Evolutionary conservation across 1,284 basidiomycete species (phyloP).

Genomic region (Vanrija sp.): DNA sequence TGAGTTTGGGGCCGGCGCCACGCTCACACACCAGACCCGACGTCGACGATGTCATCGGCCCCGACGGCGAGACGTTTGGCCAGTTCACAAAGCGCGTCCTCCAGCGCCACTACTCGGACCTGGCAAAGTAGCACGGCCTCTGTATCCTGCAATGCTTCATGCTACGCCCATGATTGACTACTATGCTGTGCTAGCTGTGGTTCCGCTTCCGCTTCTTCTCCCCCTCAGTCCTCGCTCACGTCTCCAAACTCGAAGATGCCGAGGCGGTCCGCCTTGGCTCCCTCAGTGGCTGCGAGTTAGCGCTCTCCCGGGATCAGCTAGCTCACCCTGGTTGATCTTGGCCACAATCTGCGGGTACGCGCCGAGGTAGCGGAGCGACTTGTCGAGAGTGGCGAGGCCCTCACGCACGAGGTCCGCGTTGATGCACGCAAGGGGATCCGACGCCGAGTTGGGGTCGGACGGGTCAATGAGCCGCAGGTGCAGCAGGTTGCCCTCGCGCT

Average conservation of each 20-base stretch:
- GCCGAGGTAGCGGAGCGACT: conserved; percentile 66
- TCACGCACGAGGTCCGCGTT: conserved; percentile 70
- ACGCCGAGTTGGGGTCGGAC: conserved; percentile 61
- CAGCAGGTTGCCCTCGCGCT: conserved; percentile 68
- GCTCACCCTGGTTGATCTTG: conserved; percentile 55
- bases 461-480: conserved; percentile 88
- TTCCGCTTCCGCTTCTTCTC: too few relatives aligned
- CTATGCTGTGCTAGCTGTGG: too few relatives aligned
- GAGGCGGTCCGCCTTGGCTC: conserved; percentile 68
- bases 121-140: too few relatives aligned
- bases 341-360: conserved; percentile 67
- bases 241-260: conserved; percentile 74
- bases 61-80: conserved; percentile 68
- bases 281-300: conserved; percentile 48
- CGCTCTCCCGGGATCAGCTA: too few relatives aligned
- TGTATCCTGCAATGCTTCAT: too few relatives aligned
- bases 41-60: conserved; percentile 66
- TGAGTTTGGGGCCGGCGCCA: conserved; percentile 16
- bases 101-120: conserved; percentile 63
- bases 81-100: conserved; percentile 80
- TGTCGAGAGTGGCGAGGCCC: conserved; percentile 71
- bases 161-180: too few relatives aligned
- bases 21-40: conserved; percentile 55
- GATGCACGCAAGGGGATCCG: conserved; percentile 70
- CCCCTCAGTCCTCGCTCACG: conserved; percentile 22